A percentile compares a stretch with the other conserved stretches of the same genome.
These are phyloP conservation scores for Cordyceps tenuipes DNA, from an alignment of 2,329 filamentous ascomycete genomes.

Conservation along the genomic window DNA sequence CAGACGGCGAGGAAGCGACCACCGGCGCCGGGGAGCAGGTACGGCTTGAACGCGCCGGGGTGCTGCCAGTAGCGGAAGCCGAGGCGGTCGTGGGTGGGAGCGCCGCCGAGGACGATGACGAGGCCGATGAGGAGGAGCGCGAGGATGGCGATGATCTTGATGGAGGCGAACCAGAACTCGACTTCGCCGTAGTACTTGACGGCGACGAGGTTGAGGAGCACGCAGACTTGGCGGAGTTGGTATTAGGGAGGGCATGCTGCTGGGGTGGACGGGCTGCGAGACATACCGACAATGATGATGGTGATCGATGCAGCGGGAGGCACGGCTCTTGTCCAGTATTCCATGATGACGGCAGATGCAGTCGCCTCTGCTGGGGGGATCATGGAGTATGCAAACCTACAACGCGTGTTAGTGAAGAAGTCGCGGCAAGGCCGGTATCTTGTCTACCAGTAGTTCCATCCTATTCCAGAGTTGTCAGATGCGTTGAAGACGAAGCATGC, in stretches of 20 bases:
- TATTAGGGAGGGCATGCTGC: not conserved
- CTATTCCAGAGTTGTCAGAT: constrained; percentile 15
- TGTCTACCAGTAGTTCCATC: constrained; percentile 28
- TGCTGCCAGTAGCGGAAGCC: constrained; percentile 56
- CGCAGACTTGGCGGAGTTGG: constrained; percentile 11
- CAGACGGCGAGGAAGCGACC: constrained; percentile 65
- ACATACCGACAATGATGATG: constrained; percentile 23
- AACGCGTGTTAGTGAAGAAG: not conserved
- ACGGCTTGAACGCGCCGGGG: constrained; percentile 58
- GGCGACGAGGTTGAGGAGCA: constrained; percentile 24
- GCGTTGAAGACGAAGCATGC: not conserved
- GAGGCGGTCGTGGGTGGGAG: constrained; percentile 57
- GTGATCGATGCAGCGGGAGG: constrained; percentile 34
- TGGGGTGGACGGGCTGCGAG: no score
- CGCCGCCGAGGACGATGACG: constrained; percentile 62
- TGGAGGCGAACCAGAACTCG: constrained; percentile 41
- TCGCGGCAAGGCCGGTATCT: not conserved
- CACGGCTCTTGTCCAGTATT: constrained; percentile 25
- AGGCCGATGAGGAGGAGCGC: constrained; percentile 54
- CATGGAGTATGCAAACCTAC: constrained; percentile 11
- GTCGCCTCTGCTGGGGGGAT: constrained; percentile 21
- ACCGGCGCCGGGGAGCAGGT: constrained; percentile 49
- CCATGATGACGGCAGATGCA: constrained; percentile 26
- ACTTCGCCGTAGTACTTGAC: constrained; percentile 23
- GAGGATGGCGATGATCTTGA: constrained; percentile 29